Conservation (phyloP, 2,329 filamentous ascomycete species). For the Teratosphaeria destructans region DNA sequence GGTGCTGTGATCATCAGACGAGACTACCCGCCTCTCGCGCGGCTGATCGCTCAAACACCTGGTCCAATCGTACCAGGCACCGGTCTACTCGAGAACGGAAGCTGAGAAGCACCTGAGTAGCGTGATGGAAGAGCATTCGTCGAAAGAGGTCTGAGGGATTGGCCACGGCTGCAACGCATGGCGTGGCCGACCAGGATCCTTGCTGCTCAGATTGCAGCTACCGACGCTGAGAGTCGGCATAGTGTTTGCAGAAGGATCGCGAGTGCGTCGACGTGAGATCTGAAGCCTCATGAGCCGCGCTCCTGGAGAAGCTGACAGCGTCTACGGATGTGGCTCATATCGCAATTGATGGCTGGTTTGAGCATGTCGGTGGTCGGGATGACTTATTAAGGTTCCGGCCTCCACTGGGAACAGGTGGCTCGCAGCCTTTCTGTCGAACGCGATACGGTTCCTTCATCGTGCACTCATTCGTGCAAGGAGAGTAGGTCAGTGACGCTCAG, state of each 20-base stretch:
- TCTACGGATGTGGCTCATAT: background rate
- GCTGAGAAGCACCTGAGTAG: background rate
- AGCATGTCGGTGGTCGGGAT: no score
- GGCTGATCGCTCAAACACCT: background rate
- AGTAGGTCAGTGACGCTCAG: background rate
- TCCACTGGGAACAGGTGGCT: no score
- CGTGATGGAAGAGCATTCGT: background rate
- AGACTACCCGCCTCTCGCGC: background rate
- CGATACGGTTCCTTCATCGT: background rate
- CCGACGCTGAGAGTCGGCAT: background rate
- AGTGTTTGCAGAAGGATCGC: background rate
- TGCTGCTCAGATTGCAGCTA: background rate
- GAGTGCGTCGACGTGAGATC: background rate
- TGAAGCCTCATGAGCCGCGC: background rate
- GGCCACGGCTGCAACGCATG: background rate
- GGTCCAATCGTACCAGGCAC: background rate
- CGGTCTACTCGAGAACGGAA: background rate
- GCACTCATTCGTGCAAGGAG: background rate
- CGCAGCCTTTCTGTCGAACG: no score
- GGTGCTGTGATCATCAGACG: background rate
- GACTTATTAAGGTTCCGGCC: background rate
- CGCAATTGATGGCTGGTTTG: no score
- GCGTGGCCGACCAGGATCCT: background rate
- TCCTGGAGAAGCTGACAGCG: background rate
- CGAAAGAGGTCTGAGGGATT: background rate